These are phyloP conservation scores for Cercospora zeae-maydis DNA, from an alignment of 2,329 filamentous ascomycete species.

Conservation along the genomic window DNA sequence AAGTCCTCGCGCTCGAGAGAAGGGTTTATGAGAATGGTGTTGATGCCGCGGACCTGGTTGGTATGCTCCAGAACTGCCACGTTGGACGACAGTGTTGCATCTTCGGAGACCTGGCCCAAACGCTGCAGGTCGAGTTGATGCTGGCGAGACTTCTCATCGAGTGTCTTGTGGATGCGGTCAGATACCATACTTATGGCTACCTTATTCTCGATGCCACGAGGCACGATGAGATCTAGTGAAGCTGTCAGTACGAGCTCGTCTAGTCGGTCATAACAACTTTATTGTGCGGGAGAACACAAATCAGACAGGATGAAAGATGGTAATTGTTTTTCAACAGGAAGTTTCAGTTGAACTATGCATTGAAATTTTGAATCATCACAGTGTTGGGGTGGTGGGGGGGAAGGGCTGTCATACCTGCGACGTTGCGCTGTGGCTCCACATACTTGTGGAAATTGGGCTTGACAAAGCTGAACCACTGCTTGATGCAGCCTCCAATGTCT, in stretches of 20 bases:
- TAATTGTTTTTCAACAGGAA: slow-evolving; percentile 37
- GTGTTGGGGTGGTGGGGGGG: neutral
- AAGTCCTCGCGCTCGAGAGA: slow-evolving; percentile 82
- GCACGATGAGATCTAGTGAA: slow-evolving; percentile 77
- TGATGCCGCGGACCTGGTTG: slow-evolving; percentile 79
- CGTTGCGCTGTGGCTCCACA: slow-evolving; percentile 85
- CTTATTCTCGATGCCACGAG: slow-evolving; percentile 87
- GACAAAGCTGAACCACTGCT: slow-evolving; percentile 95
- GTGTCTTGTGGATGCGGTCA: slow-evolving; percentile 83
- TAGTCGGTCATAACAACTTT: neutral
- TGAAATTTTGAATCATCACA: slow-evolving; percentile 38
- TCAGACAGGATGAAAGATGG: slow-evolving; percentile 40
- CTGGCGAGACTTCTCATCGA: slow-evolving; percentile 77
- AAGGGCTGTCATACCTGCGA: slow-evolving; percentile 59
- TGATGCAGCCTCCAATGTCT: slow-evolving; percentile 92
- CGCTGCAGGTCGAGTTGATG: slow-evolving; percentile 76
- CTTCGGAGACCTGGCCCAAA: slow-evolving; percentile 65
- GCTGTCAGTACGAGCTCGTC: slow-evolving; percentile 17
- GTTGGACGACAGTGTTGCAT: slow-evolving; percentile 68
- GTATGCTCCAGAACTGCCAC: slow-evolving; percentile 73
- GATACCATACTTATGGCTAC: slow-evolving; percentile 92
- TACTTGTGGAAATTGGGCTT: slow-evolving; percentile 96
- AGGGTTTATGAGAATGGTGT: slow-evolving; percentile 81
- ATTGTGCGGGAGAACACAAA: slow-evolving; percentile 11
- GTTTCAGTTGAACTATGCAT: slow-evolving; percentile 43